Evolutionary conservation across 75 land plant genomes (phyloP), one percentile per base, ranked within the genome.

Genomic region (Chamaecyparis obtusa): DNA sequence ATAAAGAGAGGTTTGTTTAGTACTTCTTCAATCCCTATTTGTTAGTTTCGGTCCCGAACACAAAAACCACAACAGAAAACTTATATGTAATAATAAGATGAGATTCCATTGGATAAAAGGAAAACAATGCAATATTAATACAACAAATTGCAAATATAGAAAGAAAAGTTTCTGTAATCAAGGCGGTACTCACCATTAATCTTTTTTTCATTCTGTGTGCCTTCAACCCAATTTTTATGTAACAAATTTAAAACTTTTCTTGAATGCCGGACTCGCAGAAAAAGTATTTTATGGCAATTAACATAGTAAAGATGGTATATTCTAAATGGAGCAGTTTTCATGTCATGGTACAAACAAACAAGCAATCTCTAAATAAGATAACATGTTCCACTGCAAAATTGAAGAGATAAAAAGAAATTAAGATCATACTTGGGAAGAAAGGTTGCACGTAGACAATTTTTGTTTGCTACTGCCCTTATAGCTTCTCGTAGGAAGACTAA

Each of bases 371-470:
- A 81, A 27, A 81, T 27, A 44, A 9, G 32, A 43, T 44, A 6
- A 44, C 49, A 80, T 44, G 39, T 77, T 27, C 30, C 24, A 44
- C 9, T 27, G 32, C 83, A 43, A 80, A 43, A 72, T 32, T 21
- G 21, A 77, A 87, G n/a, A 82, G 30, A 82, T 81, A 15, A 43
- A 80, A 56, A 5, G 44, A 33, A 27, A 60, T 87, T 69, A 14
- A 15, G 46, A 82, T 60, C 98, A 75, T 88, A 98, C 99, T 96
- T 96, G 33, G 99, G 99, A n/a, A 98, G 76, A 92, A 98, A 98
- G 64, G 99, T 98, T 87, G 99, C 99, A 81, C 93, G 75, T 41
- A 98, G 88, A 1, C 90, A 89, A 82, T 95, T 97, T 75, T 93
- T 98, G 80, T 93, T 93, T 72, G 96, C 96, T 86, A 94, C 84